These are phyloP conservation scores for Ogataea angusta DNA, from an alignment of 805 yeast genomes.

Conservation along the genomic window DNA sequence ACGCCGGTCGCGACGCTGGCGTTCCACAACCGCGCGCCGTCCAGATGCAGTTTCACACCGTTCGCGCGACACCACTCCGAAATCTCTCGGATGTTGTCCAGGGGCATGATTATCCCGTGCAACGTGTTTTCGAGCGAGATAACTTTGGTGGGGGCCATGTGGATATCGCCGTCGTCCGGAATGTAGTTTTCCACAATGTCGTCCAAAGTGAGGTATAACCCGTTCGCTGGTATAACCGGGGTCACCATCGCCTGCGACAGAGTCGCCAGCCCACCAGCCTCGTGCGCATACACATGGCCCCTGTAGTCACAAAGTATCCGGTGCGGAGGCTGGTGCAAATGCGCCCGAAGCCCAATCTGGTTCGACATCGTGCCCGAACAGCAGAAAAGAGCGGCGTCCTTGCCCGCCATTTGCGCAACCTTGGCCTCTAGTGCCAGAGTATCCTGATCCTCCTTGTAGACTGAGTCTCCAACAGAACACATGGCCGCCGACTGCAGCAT, in stretches of 20 bases:
- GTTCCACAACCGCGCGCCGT: conserved; percentile 89
- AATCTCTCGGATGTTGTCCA: conserved; percentile 69
- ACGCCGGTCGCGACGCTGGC: conserved; percentile 73
- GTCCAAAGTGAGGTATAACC: conserved; percentile 69
- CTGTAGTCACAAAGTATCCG: conserved; percentile 77
- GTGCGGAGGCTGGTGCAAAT: conserved; percentile 74
- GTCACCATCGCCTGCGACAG: conserved; percentile 86
- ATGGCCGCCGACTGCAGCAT: conserved; percentile 60
- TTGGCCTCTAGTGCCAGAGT: conserved; percentile 62
- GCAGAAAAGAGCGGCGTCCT: conserved; percentile 75
- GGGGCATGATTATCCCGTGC: conserved; percentile 75
- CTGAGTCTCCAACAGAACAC: conserved; percentile 77
- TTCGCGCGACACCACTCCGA: conserved; percentile 62
- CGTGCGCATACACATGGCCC: conserved; percentile 76
- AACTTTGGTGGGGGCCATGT: conserved; percentile 80
- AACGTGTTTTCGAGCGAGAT: conserved; percentile 83
- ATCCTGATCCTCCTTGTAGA: conserved; percentile 73
- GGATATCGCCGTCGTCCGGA: conserved; percentile 80
- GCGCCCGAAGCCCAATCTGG: conserved; percentile 76
- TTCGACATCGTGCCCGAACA: conserved; percentile 86
- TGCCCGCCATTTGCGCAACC: conserved; percentile 68
- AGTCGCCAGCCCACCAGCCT: conserved; percentile 86
- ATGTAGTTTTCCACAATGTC: conserved; percentile 59
- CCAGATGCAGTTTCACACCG: conserved; percentile 68
- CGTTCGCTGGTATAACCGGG: conserved; percentile 75